These are phyloP conservation scores for Aureobasidium sp. DNA, from an alignment of 2,329 filamentous ascomycete genomes.

Conservation along the genomic window DNA sequence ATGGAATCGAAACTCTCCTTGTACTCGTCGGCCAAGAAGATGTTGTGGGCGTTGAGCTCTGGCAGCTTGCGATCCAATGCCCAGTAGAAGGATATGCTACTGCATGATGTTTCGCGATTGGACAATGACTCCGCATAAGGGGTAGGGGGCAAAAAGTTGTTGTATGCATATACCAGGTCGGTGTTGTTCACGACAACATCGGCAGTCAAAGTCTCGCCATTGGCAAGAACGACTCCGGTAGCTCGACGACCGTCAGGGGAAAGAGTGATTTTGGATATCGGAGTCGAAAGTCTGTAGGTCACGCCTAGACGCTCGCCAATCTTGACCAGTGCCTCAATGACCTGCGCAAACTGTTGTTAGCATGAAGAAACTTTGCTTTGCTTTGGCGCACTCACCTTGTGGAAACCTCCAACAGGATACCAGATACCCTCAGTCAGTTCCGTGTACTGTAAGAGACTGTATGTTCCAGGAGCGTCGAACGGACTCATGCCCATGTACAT, in stretches of 20 bases:
- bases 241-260: constrained; percentile 43
- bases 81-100: constrained; percentile 72
- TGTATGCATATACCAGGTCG: constrained; percentile 67
- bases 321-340: constrained; percentile 53
- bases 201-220: constrained; percentile 50
- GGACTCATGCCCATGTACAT: constrained; percentile 82
- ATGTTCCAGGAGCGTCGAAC: constrained; percentile 66
- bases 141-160: constrained; percentile 51
- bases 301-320: constrained; percentile 55
- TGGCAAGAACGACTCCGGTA: constrained; percentile 50
- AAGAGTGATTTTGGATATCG: constrained; percentile 49
- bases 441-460: constrained; percentile 65
- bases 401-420: constrained; percentile 65
- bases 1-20: constrained; percentile 66
- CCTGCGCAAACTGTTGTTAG: constrained; percentile 19
- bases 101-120: constrained; percentile 54
- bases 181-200: constrained; percentile 64
- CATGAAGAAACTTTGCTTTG: background rate
- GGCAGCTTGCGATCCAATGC: constrained; percentile 51
- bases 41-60: constrained; percentile 62
- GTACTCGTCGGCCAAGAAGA: constrained; percentile 68
- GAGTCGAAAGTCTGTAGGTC: constrained; percentile 50
- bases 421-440: constrained; percentile 68
- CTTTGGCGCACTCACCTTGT: constrained; percentile 38
- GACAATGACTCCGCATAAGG: constrained; percentile 37